phyloP scores from a whole-genome alignment of 257 asterid species.

The Fraxinus anomala region DNA sequence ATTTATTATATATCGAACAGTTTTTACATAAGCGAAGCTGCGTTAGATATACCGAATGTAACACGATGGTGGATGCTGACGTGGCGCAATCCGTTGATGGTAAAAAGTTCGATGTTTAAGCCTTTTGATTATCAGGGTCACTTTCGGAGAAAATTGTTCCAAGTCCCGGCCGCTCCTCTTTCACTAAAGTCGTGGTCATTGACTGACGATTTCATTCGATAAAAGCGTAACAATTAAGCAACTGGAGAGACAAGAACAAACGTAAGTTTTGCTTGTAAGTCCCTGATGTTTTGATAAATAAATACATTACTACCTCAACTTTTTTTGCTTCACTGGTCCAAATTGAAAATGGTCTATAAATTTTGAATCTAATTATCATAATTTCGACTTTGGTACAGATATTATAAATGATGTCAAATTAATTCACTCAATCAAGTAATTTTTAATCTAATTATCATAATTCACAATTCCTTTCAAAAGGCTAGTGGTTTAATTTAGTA shows the following conservation, averaged over 20 bases:
- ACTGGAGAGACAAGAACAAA: background rate
- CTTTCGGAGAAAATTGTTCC: background rate
- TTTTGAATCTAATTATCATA: background rate
- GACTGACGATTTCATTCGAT: background rate
- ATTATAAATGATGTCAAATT: no score
- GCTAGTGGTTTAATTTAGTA: no score
- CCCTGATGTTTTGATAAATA: background rate
- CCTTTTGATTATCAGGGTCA: slow-evolving; percentile 17
- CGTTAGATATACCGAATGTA: slow-evolving; percentile 18
- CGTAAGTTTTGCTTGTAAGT: background rate
- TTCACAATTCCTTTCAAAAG: no score
- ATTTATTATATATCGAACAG: slow-evolving; percentile 29
- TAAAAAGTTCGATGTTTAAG: slow-evolving; percentile 30
- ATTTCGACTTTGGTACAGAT: background rate
- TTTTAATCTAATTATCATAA: no score
- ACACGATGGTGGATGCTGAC: slow-evolving; percentile 22
- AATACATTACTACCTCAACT: background rate
- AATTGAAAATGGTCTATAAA: background rate
- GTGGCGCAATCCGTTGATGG: slow-evolving; percentile 21
- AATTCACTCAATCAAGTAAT: no score
- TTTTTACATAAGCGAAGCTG: slow-evolving; percentile 33
- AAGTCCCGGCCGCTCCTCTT: background rate
- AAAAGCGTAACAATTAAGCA: background rate
- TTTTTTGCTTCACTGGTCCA: background rate
- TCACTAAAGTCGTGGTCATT: no score